Evolutionary conservation across 2,329 filamentous ascomycete species (phyloP), one percentile per base, ranked within the genome.

Genomic region (Pyricularia pennisetigena): DNA sequence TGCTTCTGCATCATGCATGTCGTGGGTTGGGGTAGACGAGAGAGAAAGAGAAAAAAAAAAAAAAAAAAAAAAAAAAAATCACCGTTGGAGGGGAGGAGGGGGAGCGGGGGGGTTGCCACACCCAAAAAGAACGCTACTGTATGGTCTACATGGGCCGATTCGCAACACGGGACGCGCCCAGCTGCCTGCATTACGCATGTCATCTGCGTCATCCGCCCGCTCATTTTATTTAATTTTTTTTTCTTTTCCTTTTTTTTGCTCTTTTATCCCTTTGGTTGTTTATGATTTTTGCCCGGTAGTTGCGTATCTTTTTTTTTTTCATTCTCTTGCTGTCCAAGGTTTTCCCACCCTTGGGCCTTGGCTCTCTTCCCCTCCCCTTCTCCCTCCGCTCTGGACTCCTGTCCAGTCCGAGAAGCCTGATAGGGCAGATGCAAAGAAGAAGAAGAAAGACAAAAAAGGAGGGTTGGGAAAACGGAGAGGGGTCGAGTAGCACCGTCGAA

Each of bases 161-260:
- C 54, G 65, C 65, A 49, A 67, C 65, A 67, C 65, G 65, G 65
- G 65, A 67, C 65, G 20, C 35, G 41, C 49, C 65, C 65, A 59
- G 65, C 65, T 59, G 41, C 41, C 49, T 54, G 32, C 26, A 67
- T 23, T 12, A 67, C 65, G 65, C 65, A 67, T 67, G 65, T 61
- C 65, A 67, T 67, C 65, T 67, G 65, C 65, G 65, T 67, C 65
- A 67, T 41, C 64, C 24, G 12, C 8, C 32, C 64, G 23, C 23
- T 65, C 30, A 23, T 24, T 30, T 8, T 59, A 12, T 8, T 61
- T 23, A 8, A 1, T 28, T n/a, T 23, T 20, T 26, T 49, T 35
- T 10, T 2, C 30, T 28, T 66, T 24, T 49, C 26, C 24, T 14
- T 28, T 35, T 16, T 24, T 3, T 24, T 28, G 2, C 16, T 8